Evolutionary conservation across 2,329 filamentous ascomycete species (phyloP).

Genomic region (Botryotinia globosa): DNA sequence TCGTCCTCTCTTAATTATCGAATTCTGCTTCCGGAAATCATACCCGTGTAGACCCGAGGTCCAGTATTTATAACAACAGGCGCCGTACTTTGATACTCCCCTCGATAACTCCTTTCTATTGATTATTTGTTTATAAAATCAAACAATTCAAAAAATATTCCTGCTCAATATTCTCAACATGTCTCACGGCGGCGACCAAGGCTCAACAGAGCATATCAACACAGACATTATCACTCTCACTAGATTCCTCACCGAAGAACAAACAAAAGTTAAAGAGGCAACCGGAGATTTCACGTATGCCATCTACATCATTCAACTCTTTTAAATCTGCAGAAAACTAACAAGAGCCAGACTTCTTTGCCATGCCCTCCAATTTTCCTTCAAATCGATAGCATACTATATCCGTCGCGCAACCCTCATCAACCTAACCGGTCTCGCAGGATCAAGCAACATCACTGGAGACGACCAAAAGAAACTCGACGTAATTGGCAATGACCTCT

Average conservation of each 20-base stretch:
- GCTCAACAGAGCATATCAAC: constrained; percentile 76
- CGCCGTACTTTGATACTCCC: not conserved
- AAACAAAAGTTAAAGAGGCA: constrained; percentile 86
- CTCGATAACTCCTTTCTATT: not conserved
- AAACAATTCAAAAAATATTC: constrained; percentile 5
- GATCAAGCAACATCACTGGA: constrained; percentile 90
- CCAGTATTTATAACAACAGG: constrained; percentile 22
- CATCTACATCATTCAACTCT: not conserved
- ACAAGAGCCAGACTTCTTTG: constrained; percentile 69
- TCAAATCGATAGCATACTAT: constrained; percentile 99
- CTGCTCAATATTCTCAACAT: constrained; percentile 27
- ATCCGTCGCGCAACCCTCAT: constrained; percentile 94
- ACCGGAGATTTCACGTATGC: constrained; percentile 97
- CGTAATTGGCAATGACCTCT: constrained; percentile 97
- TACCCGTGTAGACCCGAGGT: constrained; percentile 36
- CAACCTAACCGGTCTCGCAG: constrained; percentile 91
- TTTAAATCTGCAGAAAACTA: constrained; percentile 9
- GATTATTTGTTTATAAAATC: not conserved
- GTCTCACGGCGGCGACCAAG: constrained; percentile 28
- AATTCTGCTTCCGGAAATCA: constrained; percentile 22
- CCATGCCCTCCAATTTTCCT: constrained; percentile 97
- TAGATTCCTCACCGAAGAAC: constrained; percentile 93
- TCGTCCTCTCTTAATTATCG: not conserved
- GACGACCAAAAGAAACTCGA: constrained; percentile 99
- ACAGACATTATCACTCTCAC: constrained; percentile 95